Evolutionary conservation across 148 eudicot genomes (phyloP), one percentile per base, ranked within the genome.

Genomic region (Camellia granthamiana): DNA sequence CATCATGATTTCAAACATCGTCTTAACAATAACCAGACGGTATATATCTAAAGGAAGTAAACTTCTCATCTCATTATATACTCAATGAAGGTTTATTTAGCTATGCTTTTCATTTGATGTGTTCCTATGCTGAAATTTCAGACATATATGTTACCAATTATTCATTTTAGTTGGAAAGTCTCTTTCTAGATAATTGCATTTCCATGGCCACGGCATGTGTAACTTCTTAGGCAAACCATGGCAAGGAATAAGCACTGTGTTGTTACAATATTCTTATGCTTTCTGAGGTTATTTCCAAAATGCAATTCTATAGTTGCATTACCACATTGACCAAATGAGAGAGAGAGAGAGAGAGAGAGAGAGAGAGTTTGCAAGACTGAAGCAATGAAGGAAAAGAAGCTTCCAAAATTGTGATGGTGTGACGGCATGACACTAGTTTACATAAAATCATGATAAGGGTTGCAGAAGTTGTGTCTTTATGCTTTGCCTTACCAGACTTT

Each of bases 401-500:
- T 74, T 63, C 49, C 19, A 64, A 47, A 44, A 75, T 66, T 41
- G 47, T 41, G 75, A 67, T 54, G 56, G 30, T 13, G 15, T 18
- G 7, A 23, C 0, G 30, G 30, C 30, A 41, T 42, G 60, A 62
- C n/a, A 64, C 23, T 23, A 49, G 14, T 69, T 16, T 59, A 6
- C 66, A 72, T 59, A 51, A 51, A 42, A 59, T 43, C 8, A 55
- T 10, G 41, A 66, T 30, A 79, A 54, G 62, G 8, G 72, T 58
- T 12, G 63, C 46, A 42, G 46, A 62, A 43, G 49, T 66, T 49
- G 4, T 19, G 41, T 30, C 10, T 41, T 55, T 43, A 64, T 42
- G 30, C 79, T 79, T 9, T 49, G 64, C 77, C 90, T 87, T 90
- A 97, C 99, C 97, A 97, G 82, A 80, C 84, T 90, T 80, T 94